Evolutionary conservation across 768 basidiomycete genomes (phyloP).

Genomic region (Pleurotus eryngii): DNA sequence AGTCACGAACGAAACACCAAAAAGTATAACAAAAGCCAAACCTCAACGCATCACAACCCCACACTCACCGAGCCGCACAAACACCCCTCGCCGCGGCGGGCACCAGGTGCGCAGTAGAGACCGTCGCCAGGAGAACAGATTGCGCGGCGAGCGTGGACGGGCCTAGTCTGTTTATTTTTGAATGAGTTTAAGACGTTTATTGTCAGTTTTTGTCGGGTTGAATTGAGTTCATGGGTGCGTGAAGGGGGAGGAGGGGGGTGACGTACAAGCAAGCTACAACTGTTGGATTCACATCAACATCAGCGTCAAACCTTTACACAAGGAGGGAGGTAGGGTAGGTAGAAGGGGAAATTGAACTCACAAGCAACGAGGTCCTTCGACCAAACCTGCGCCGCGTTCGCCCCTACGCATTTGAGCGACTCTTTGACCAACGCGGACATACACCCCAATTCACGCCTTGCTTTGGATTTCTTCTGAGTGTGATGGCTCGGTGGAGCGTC

Average conservation of each 20-base stretch:
- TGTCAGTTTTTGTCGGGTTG: too few relatives aligned
- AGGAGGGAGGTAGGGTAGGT: neutral
- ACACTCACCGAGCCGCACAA: neutral
- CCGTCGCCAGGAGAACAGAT: conserved; percentile 8
- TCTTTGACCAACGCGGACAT: neutral
- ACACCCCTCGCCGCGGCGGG: neutral
- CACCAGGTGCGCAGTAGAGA: conserved; percentile 4
- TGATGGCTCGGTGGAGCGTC: too few relatives aligned
- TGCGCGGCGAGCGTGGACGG: conserved; percentile 6
- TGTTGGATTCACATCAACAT: neutral
- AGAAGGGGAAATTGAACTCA: neutral
- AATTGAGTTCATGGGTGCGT: too few relatives aligned
- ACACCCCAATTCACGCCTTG: neutral
- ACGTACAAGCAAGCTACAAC: conserved; percentile 8
- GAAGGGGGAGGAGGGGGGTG: too few relatives aligned
- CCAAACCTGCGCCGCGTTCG: conserved; percentile 8
- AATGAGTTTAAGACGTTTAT: too few relatives aligned
- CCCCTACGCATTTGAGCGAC: neutral
- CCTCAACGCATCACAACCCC: neutral
- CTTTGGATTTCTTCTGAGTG: too few relatives aligned
- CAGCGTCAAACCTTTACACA: neutral
- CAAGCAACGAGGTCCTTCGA: conserved; percentile 8
- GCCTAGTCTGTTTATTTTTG: conserved; percentile 2
- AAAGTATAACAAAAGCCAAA: neutral
- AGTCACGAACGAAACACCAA: neutral